Evolutionary conservation across 441 rosid species (phyloP).

Genomic region (Rhodomyrtus psidioides): DNA sequence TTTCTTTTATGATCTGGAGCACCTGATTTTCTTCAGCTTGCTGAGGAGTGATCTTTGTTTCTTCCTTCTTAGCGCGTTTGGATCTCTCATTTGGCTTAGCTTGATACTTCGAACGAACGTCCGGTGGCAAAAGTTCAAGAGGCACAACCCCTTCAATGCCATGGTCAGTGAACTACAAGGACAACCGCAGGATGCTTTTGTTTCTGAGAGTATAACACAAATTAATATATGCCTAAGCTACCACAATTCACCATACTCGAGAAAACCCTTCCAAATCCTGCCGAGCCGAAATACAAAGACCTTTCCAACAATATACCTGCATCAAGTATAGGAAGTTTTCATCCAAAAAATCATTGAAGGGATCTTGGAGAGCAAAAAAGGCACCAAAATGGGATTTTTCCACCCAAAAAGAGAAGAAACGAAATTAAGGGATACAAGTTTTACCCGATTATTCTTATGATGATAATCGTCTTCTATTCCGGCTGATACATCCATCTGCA

Average conservation of each 20-base stretch:
- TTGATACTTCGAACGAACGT: too few species aligned
- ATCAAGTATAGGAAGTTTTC: not conserved
- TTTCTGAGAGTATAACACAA: not conserved
- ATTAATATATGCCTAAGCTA: not conserved
- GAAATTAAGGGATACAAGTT: constrained; percentile 1
- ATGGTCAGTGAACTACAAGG: constrained; percentile 78
- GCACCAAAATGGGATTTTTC: too few species aligned
- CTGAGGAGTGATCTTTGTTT: too few species aligned
- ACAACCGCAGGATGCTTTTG: not conserved
- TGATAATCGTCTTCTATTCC: constrained; percentile 96
- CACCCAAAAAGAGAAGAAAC: too few species aligned
- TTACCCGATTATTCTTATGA: constrained; percentile 85
- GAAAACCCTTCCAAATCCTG: constrained; percentile 99
- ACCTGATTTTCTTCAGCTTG: too few species aligned
- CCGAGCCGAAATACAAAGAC: constrained; percentile 84
- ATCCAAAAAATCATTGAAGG: not conserved
- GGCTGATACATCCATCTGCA: constrained; percentile 89
- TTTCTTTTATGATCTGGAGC: too few species aligned
- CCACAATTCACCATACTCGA: constrained; percentile 35
- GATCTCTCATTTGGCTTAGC: too few species aligned
- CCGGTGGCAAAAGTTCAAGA: too few species aligned
- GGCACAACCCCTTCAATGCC: too few species aligned
- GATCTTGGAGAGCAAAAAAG: too few species aligned
- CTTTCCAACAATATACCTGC: constrained; percentile 99
- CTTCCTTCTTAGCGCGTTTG: too few species aligned